A percentile compares a stretch with the other conserved stretches of the same genome.
Evolutionary conservation across 305 asterid species (phyloP).

Genomic region (Solanum aculeatissimum): DNA sequence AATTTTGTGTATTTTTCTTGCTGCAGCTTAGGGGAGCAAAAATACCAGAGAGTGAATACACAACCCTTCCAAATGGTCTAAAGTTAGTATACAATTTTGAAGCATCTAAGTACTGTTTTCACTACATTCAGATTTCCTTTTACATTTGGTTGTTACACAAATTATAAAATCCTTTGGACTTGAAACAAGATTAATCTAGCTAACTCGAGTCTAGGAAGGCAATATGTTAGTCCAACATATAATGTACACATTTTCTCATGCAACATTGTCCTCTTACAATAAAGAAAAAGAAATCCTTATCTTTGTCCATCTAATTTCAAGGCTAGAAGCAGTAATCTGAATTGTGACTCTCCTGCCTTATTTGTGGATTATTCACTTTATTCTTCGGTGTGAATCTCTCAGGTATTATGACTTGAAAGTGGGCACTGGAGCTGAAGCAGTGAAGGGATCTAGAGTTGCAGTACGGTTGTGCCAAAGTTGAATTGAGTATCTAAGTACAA

Average conservation of each 20-base stretch:
- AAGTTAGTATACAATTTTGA: slow-evolving; percentile 47
- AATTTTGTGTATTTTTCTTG: slow-evolving; percentile 8
- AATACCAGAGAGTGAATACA: slow-evolving; percentile 77
- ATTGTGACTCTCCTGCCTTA: background rate
- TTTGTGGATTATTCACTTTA: background rate
- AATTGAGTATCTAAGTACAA: slow-evolving; percentile 34
- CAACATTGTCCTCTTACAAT: background rate
- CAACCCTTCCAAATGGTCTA: slow-evolving; percentile 77
- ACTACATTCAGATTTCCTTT: background rate
- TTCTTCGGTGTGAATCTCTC: slow-evolving; percentile 10
- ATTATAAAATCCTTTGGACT: background rate
- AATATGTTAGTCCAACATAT: background rate
- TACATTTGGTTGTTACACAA: background rate
- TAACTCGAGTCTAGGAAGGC: background rate
- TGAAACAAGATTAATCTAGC: background rate
- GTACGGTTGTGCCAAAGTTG: slow-evolving; percentile 76
- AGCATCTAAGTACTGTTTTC: background rate
- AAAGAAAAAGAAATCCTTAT: background rate
- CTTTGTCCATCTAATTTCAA: background rate
- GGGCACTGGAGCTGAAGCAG: slow-evolving; percentile 77
- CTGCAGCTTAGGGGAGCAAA: slow-evolving; percentile 89
- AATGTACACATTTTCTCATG: background rate
- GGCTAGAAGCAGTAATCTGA: background rate
- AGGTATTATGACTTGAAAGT: slow-evolving; percentile 93
- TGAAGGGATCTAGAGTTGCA: slow-evolving; percentile 99